phyloP scores from a whole-genome alignment of 768 basidiomycete genomes.

The Russula virescens region DNA sequence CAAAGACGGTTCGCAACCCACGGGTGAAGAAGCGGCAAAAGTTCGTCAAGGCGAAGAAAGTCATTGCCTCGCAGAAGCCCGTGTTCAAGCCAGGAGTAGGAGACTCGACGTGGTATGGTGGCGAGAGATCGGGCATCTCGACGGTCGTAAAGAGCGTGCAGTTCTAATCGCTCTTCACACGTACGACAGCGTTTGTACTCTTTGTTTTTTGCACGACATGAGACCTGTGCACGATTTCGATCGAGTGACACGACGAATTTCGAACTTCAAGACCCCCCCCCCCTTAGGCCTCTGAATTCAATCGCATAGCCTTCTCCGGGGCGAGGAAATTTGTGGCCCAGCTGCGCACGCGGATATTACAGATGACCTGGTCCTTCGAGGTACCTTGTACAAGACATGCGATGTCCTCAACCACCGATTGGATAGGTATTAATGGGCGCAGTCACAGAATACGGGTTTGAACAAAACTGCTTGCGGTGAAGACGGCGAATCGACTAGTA shows the following conservation, averaged over 20 bases:
- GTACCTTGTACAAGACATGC: not conserved
- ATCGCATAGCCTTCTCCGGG: not conserved
- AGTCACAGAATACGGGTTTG: not conserved
- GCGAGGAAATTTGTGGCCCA: not conserved
- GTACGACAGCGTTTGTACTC: not conserved
- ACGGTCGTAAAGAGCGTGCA: conserved; percentile 84
- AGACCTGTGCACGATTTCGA: not conserved
- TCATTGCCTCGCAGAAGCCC: conserved; percentile 80
- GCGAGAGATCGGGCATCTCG: conserved; percentile 90
- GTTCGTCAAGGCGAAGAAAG: conserved; percentile 95
- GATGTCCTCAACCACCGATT: not conserved
- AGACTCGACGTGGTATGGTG: conserved; percentile 63
- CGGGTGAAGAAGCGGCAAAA: conserved; percentile 93
- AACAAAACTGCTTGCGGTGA: not conserved
- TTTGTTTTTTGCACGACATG: not conserved
- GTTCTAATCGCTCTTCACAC: conserved; percentile 33
- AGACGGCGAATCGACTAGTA: conserved; percentile 1
- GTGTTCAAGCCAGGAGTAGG: conserved; percentile 86
- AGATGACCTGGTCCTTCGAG: not conserved
- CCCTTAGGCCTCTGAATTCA: not conserved
- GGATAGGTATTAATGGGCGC: not conserved
- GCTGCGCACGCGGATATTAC: not conserved
- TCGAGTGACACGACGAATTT: not conserved
- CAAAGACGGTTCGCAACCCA: conserved; percentile 91
- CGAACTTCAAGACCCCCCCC: not conserved